Base-by-base conservation (phyloP, 1,139 yeast species). In the Hyphopichia khmerensis region DNA sequence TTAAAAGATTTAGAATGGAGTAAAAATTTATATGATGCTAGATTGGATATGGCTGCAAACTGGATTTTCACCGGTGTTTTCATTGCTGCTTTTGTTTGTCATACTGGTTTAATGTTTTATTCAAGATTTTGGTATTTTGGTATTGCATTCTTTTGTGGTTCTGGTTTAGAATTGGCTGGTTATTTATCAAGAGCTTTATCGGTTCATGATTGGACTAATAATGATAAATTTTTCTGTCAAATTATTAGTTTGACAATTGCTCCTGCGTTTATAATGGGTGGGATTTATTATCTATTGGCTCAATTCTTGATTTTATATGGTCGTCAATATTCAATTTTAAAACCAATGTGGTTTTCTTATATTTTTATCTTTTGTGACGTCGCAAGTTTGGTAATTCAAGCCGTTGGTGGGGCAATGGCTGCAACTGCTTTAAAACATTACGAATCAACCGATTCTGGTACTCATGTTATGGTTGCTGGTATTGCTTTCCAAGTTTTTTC, bases 221-320 rank as follows among this genome's bases (percentile, higher is more conserved):
- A 48, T 13, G 46, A 53, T 41, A 53, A 51, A 32, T 69, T 58
- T 45, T 46, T 69, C 16, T 59, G 67, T 41, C 73, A 68, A 46
- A 65, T 66, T 39, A 62, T 69, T 39, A 48, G 57, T 30, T 56
- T 69, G 33, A 69, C 74, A 1, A 53, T 69, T 32, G 69, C 72
- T 3, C 75, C 75, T 0, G 71, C 72, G 1, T 65, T 69, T 39
- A 48, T 67, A 9, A 69, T 69, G 75, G 75, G 71, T 0, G 72
- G 69, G 0, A 54, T 70, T 6, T 69, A 70, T 50, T 65, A 58
- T 43, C 48, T 67, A 16, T 55, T 69, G 35, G 72, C 68, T 1
- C 69, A 67, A 45, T 49, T 68, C 39, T 55, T 67, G 36, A 64
- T 63, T 19, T 45, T 64, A 6, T 53, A 65, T 44, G 72, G 70